Evolutionary conservation across 495 filamentous ascomycete genomes (phyloP).

Genomic region (Hypoxylon fragiforme): DNA sequence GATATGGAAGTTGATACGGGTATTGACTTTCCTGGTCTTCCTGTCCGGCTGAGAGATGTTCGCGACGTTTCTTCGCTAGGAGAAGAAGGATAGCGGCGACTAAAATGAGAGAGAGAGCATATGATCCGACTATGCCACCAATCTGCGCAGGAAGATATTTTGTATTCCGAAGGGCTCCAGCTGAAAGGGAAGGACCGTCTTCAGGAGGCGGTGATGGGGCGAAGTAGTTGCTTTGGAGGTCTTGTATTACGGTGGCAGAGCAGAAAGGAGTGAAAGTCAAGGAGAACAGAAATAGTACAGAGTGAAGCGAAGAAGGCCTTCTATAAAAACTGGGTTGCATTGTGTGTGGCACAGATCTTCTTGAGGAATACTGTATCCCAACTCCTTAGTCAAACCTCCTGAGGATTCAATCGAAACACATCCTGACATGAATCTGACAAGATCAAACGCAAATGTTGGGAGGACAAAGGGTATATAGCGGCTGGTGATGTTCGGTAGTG

Average conservation of each 20-base stretch:
- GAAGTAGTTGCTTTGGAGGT: conserved; percentile 56
- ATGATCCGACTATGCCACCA: conserved; percentile 77
- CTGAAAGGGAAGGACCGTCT: conserved; percentile 60
- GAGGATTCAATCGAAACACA: conserved; percentile 48
- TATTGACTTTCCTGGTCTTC: conserved; percentile 32
- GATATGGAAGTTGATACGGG: conserved; percentile 41
- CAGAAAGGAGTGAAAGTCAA: conserved; percentile 42
- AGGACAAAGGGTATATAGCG: conserved; percentile 56
- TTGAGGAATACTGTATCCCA: conserved; percentile 35
- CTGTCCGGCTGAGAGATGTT: conserved; percentile 41
- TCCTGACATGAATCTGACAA: conserved; percentile 48
- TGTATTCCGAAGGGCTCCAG: conserved; percentile 58
- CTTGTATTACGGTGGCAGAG: conserved; percentile 39
- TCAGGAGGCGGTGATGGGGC: conserved; percentile 61
- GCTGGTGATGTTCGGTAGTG: conserved; percentile 52
- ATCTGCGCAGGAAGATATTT: conserved; percentile 72
- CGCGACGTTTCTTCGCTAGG: conserved; percentile 48
- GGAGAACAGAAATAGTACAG: conserved; percentile 32
- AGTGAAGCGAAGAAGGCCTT: conserved; percentile 31
- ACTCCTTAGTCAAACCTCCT: conserved; percentile 43
- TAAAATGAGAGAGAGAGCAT: conserved; percentile 71
- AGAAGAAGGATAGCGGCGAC: conserved; percentile 66
- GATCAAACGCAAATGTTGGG: conserved; percentile 39
- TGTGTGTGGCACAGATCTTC: conserved; percentile 41
- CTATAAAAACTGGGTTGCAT: conserved; percentile 41